Evolutionary conservation across 2,329 filamentous ascomycete genomes (phyloP).

Genomic region (Ophiocordyceps camponoti-leonardi): DNA sequence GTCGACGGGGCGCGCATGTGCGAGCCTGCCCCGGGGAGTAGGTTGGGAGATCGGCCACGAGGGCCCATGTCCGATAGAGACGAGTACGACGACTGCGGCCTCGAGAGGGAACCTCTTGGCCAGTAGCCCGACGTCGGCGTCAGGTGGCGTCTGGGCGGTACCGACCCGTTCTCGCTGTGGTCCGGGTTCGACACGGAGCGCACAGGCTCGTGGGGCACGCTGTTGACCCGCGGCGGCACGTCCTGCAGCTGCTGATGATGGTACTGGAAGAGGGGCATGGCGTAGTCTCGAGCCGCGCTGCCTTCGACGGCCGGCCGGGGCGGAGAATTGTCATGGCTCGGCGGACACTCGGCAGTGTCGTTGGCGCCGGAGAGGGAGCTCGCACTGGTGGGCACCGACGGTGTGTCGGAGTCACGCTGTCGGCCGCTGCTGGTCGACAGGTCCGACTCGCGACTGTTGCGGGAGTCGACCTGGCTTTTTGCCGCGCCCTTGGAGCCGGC

Average conservation of each 20-base stretch:
- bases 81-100: slow-evolving; percentile 65
- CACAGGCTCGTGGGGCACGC: slow-evolving; percentile 23
- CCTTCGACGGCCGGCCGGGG: slow-evolving; percentile 33
- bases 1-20: slow-evolving; percentile 29
- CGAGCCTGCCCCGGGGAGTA: slow-evolving; percentile 19
- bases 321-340: slow-evolving; percentile 23
- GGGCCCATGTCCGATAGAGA: slow-evolving; percentile 49
- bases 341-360: slow-evolving; percentile 27
- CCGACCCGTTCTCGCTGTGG: slow-evolving; percentile 28
- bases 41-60: slow-evolving; percentile 43
- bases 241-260: slow-evolving; percentile 37
- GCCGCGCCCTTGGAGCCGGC: slow-evolving; percentile 14
- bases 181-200: slow-evolving; percentile 33
- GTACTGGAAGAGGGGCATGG: slow-evolving; percentile 43
- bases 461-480: slow-evolving; percentile 19
- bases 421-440: slow-evolving; percentile 30
- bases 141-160: slow-evolving; percentile 40
- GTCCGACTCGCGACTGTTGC: slow-evolving; percentile 36
- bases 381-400: slow-evolving; percentile 36
- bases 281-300: slow-evolving; percentile 19
- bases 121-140: slow-evolving; percentile 38
- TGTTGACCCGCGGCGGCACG: slow-evolving; percentile 22
- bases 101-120: slow-evolving; percentile 39
- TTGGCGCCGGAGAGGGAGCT: slow-evolving; percentile 36
- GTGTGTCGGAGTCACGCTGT: slow-evolving; percentile 29